phyloP scores from a whole-genome alignment of 2,329 filamentous ascomycete genomes.

The Zelopaecilomyces penicillatus region DNA sequence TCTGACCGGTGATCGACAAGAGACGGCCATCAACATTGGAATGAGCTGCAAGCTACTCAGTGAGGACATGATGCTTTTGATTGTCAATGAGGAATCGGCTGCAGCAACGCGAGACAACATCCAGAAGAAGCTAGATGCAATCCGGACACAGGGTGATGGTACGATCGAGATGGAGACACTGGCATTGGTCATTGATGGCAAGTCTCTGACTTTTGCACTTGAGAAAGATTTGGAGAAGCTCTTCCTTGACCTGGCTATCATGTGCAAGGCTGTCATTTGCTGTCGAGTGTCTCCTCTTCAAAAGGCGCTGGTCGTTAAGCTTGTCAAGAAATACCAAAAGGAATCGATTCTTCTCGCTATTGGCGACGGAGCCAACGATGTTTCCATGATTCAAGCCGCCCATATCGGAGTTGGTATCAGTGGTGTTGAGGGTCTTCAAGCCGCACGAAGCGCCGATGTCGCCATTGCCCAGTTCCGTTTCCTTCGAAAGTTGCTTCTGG shows the following conservation, averaged over 20 bases:
- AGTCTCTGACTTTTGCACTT: conserved; percentile 85
- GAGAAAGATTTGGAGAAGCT: conserved; percentile 90
- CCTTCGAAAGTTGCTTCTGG: conserved; percentile 84
- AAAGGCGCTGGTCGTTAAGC: conserved; percentile 94
- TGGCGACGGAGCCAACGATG: conserved; percentile 95
- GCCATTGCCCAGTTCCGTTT: conserved; percentile 94
- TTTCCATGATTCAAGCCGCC: conserved; percentile 99
- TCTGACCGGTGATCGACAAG: conserved; percentile 90
- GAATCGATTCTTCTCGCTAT: conserved; percentile 90
- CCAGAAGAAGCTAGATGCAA: conserved; percentile 86
- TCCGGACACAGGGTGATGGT: conserved; percentile 70
- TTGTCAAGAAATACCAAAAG: conserved; percentile 86
- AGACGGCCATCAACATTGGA: conserved; percentile 98
- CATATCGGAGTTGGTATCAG: conserved; percentile 98
- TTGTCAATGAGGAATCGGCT: conserved; percentile 84
- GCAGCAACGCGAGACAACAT: conserved; percentile 78
- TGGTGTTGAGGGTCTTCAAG: conserved; percentile 92
- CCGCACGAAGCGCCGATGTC: conserved; percentile 89
- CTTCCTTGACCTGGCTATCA: conserved; percentile 85
- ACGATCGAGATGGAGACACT: conserved; percentile 76
- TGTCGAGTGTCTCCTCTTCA: conserved; percentile 94
- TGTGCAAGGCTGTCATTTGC: conserved; percentile 99
- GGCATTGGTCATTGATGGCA: conserved; percentile 91
- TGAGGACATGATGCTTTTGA: conserved; percentile 96
- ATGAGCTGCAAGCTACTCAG: conserved; percentile 99